A percentile compares a stretch with the other conserved stretches of the same genome.
Conservation (phyloP, 345 rosid genomes). For the Eucalyptus dawsonii region DNA sequence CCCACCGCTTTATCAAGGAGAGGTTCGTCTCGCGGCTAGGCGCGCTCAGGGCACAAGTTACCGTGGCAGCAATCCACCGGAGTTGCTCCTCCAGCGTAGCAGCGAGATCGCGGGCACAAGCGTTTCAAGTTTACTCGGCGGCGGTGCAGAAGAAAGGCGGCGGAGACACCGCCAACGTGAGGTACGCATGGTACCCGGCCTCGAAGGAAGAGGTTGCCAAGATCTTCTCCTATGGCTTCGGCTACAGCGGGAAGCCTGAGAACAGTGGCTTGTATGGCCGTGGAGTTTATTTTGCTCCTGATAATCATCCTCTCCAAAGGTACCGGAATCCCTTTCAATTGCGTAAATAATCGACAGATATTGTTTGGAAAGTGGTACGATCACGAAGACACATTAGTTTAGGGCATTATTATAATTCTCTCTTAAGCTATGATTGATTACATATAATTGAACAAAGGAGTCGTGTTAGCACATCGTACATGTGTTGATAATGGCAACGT, state of each 20-base stretch:
- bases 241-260: conserved; percentile 1
- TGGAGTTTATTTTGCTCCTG: conserved; percentile 63
- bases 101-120: conserved; percentile 37
- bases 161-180: conserved; percentile 35
- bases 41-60: conserved; percentile 11
- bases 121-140: conserved; percentile 39
- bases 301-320: conserved; percentile 54
- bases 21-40: conserved; percentile 33
- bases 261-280: conserved; percentile 39
- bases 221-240: conserved; percentile 59
- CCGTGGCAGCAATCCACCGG: conserved; percentile 31
- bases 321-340: neutral
- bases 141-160: conserved; percentile 43
- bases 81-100: conserved; percentile 11
- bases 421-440: neutral
- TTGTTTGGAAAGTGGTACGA: neutral
- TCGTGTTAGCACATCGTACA: neutral
- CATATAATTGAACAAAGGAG: neutral
- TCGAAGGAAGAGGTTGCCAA: conserved; percentile 21
- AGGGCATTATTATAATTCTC: neutral
- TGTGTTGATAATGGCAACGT: conserved; percentile 10
- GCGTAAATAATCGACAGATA: neutral
- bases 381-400: neutral
- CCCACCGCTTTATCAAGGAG: conserved; percentile 25
- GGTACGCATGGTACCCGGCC: conserved; percentile 58